These are phyloP conservation scores for Aspergillus bertholletiae DNA, from an alignment of 495 filamentous ascomycete genomes.

Conservation along the genomic window DNA sequence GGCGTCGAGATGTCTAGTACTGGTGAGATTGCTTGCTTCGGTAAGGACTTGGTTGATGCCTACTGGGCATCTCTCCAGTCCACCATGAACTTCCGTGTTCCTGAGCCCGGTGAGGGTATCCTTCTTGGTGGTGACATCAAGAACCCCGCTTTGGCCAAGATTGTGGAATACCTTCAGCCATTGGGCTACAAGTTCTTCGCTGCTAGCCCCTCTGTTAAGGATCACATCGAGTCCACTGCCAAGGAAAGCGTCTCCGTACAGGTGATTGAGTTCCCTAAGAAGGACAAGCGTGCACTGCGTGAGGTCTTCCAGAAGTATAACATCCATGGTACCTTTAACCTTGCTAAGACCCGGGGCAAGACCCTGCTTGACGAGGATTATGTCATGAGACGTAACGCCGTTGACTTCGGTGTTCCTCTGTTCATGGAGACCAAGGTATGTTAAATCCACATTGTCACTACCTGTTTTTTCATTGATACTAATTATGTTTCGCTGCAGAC, in stretches of 20 bases:
- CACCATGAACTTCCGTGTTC: slow-evolving; percentile 98
- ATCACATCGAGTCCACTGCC: slow-evolving; percentile 67
- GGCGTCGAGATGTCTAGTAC: slow-evolving; percentile 97
- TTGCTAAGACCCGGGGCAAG: slow-evolving; percentile 79
- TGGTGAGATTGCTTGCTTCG: slow-evolving; percentile 98
- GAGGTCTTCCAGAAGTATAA: slow-evolving; percentile 98
- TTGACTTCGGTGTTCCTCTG: slow-evolving; percentile 94
- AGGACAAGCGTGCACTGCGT: slow-evolving; percentile 89
- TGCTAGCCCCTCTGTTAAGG: slow-evolving; percentile 74
- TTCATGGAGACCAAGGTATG: slow-evolving; percentile 99
- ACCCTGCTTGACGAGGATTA: slow-evolving; percentile 91
- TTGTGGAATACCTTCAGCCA: slow-evolving; percentile 81
- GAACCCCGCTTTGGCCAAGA: slow-evolving; percentile 61
- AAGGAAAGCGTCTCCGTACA: slow-evolving; percentile 70
- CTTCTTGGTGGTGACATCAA: slow-evolving; percentile 83
- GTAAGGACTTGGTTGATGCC: slow-evolving; percentile 89
- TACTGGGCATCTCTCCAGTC: slow-evolving; percentile 97
- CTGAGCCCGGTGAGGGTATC: slow-evolving; percentile 88
- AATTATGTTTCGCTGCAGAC: slow-evolving; percentile 57
- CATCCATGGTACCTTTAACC: slow-evolving; percentile 93
- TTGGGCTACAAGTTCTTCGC: slow-evolving; percentile 93
- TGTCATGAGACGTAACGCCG: slow-evolving; percentile 96
- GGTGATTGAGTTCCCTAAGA: slow-evolving; percentile 94
- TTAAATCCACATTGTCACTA: slow-evolving; percentile 4
- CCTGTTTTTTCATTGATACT: neutral